Conservation (phyloP, 2,329 filamentous ascomycete genomes). For the Monosporascus sp. region DNA sequence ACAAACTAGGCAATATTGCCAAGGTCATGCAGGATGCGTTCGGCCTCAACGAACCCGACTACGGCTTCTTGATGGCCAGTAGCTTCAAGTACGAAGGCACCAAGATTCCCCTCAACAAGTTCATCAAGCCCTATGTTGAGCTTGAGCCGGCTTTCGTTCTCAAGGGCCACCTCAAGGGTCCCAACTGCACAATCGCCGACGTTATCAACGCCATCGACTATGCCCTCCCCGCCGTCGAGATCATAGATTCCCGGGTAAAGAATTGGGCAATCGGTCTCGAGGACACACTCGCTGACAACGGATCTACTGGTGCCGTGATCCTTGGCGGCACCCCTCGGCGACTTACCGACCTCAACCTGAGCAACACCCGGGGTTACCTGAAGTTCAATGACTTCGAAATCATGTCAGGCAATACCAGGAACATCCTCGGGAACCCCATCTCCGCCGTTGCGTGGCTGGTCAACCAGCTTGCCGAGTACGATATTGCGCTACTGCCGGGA, state of each 20-base stretch:
- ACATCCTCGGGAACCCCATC: slow-evolving; percentile 21
- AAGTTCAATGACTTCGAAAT: slow-evolving; percentile 20
- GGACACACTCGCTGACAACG: slow-evolving; percentile 23
- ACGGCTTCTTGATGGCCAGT: slow-evolving; percentile 21
- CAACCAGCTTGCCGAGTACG: slow-evolving; percentile 18
- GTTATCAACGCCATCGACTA: slow-evolving; percentile 25
- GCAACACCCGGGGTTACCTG: slow-evolving; percentile 16
- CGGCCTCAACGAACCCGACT: slow-evolving; percentile 23
- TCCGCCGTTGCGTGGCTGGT: slow-evolving; percentile 21
- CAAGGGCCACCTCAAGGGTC: slow-evolving; percentile 17
- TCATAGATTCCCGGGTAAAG: slow-evolving; percentile 23
- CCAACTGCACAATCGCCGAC: slow-evolving; percentile 22
- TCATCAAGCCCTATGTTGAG: slow-evolving; percentile 23
- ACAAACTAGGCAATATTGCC: slow-evolving; percentile 26
- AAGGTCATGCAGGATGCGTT: slow-evolving; percentile 27
- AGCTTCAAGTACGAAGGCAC: slow-evolving; percentile 21
- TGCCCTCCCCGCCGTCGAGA: slow-evolving; percentile 23
- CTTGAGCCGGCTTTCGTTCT: slow-evolving; percentile 24
- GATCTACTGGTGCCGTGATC: slow-evolving; percentile 20
- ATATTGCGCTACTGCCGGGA: slow-evolving; percentile 17
- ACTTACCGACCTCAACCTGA: slow-evolving; percentile 17
- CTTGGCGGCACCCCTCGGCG: slow-evolving; percentile 20
- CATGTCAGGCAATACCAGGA: slow-evolving; percentile 20
- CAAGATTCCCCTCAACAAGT: slow-evolving; percentile 13
- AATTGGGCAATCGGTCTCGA: slow-evolving; percentile 20